phyloP scores from a whole-genome alignment of 1,284 basidiomycete species.

The Kalmanozyma brasiliensis region DNA sequence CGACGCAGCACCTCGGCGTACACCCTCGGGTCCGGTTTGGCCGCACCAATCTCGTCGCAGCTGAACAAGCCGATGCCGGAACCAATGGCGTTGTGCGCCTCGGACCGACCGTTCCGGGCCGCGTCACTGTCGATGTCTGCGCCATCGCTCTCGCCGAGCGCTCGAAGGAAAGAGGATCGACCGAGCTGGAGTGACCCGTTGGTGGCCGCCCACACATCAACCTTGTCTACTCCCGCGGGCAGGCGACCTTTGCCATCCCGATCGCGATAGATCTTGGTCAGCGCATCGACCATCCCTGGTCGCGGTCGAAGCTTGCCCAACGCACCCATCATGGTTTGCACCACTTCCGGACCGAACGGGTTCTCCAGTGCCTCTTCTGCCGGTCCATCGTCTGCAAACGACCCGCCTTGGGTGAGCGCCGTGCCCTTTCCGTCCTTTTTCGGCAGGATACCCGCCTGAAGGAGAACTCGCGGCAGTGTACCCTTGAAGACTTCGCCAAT shows the following conservation, averaged over 20 bases:
- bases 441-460: conserved; percentile 52
- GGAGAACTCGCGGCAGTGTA: conserved; percentile 50
- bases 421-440: conserved; percentile 11
- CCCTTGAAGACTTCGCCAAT: conserved; percentile 55
- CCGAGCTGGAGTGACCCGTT: conserved; percentile 54
- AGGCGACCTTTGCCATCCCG: conserved; percentile 34
- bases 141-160: conserved; percentile 35
- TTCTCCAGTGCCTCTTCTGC: conserved; percentile 41
- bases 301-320: conserved; percentile 48
- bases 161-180: conserved; percentile 30
- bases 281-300: conserved; percentile 58
- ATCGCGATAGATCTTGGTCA: conserved; percentile 48
- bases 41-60: conserved; percentile 58
- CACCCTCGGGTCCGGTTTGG: conserved; percentile 57
- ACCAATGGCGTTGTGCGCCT: conserved; percentile 18
- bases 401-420: conserved; percentile 32
- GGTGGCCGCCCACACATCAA: conserved; percentile 58
- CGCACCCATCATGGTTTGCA: conserved; percentile 50
- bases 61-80: conserved; percentile 51
- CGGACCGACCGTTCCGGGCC: conserved; percentile 15
- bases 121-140: conserved; percentile 46
- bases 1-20: conserved; percentile 49
- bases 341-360: conserved; percentile 34
- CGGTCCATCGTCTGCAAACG: conserved; percentile 23
- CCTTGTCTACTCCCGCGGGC: conserved; percentile 26